phyloP scores from a whole-genome alignment of 2,329 filamentous ascomycete genomes.

The Ophiocordyceps camponoti-leonardi region DNA sequence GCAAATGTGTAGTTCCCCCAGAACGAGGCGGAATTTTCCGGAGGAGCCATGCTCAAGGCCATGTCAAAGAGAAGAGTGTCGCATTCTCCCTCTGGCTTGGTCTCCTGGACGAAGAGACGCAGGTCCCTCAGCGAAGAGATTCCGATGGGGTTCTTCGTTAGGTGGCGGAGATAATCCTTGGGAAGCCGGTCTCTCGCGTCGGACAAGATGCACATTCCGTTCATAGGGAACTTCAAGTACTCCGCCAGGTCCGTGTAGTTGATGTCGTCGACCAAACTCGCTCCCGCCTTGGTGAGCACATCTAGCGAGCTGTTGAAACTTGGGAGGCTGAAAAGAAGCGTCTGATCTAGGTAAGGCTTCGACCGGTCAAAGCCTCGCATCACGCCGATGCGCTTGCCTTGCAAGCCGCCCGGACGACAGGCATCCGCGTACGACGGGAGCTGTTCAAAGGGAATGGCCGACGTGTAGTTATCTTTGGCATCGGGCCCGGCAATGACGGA shows the following conservation, averaged over 20 bases:
- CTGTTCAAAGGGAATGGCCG: constrained; percentile 40
- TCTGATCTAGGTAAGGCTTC: neutral
- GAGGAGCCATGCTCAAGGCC: constrained; percentile 28
- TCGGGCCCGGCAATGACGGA: constrained; percentile 47
- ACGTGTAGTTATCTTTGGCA: constrained; percentile 41
- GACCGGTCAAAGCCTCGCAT: constrained; percentile 33
- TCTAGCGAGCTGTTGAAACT: constrained; percentile 35
- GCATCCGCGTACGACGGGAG: constrained; percentile 44
- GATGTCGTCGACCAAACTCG: constrained; percentile 32
- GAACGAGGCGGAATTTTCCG: constrained; percentile 36
- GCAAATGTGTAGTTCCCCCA: constrained; percentile 39
- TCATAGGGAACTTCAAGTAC: neutral
- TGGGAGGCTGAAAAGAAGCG: neutral
- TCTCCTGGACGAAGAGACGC: neutral
- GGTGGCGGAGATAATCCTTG: neutral
- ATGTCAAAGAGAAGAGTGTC: constrained; percentile 40
- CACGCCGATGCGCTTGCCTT: constrained; percentile 45
- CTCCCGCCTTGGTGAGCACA: constrained; percentile 35
- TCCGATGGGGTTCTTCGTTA: neutral
- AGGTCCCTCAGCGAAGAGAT: neutral
- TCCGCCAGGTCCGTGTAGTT: neutral
- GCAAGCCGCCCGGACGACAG: constrained; percentile 32
- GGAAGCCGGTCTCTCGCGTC: constrained; percentile 30
- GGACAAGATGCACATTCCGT: constrained; percentile 7
- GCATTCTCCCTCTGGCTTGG: constrained; percentile 28